phyloP scores from a whole-genome alignment of 73 alveolate species.

The Stentor roeselii region DNA sequence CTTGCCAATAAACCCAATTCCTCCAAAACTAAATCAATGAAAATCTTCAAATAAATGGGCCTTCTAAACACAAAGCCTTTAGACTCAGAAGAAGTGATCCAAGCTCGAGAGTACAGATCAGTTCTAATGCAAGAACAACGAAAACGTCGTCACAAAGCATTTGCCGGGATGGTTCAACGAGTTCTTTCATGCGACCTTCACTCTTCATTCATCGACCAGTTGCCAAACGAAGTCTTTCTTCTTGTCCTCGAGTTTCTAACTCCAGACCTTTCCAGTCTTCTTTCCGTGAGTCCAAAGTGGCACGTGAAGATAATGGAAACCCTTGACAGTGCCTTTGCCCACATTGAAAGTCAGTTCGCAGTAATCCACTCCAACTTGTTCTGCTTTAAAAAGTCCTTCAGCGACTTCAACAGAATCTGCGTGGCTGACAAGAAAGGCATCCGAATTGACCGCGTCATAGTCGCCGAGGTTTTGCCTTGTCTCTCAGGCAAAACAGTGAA shows the following conservation, averaged over 20 bases:
- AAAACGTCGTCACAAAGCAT: not conserved
- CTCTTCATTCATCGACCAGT: not conserved
- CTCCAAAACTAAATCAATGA: too few species aligned
- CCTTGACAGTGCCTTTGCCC: not conserved
- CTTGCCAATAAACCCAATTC: too few species aligned
- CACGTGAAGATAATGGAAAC: not conserved
- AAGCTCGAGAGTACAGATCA: too few species aligned
- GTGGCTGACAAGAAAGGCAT: conserved; percentile 14
- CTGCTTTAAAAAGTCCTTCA: conserved; percentile 8
- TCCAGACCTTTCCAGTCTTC: not conserved
- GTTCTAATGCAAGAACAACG: not conserved
- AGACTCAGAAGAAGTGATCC: too few species aligned
- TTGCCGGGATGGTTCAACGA: not conserved
- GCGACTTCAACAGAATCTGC: not conserved
- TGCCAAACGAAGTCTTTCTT: not conserved
- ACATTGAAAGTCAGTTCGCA: conserved; percentile 24
- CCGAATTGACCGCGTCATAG: conserved; percentile 17
- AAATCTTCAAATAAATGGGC: too few species aligned
- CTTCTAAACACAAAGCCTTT: too few species aligned
- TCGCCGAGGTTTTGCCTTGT: conserved; percentile 1
- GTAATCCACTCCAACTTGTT: conserved; percentile 16
- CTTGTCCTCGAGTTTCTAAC: not conserved
- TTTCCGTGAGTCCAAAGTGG: not conserved
- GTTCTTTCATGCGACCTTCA: not conserved
- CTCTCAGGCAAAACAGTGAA: conserved; percentile 2